Conservation (phyloP, 768 basidiomycete species). For the Auriscalpium vulgare region DNA sequence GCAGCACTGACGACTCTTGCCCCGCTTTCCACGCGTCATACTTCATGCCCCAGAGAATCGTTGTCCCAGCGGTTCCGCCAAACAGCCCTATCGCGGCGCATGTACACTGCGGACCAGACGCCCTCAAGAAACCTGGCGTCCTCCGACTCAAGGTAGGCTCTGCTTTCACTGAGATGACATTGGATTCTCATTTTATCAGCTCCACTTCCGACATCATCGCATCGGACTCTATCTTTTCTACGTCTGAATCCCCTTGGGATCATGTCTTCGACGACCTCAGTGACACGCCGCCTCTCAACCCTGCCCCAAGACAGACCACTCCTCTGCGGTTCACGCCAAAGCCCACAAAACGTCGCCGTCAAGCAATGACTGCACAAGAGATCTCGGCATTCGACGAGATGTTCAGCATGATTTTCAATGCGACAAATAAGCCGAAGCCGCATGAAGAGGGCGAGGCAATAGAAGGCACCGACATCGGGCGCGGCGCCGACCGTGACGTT, state of each 20-base stretch:
- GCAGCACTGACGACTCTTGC: too few relatives aligned
- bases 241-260: constrained; percentile 37
- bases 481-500: constrained; percentile 3
- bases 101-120: too few relatives aligned
- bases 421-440: constrained; percentile 30
- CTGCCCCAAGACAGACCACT: constrained; percentile 3
- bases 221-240: constrained; percentile 21
- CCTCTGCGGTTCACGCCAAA: background rate
- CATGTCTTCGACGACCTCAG: constrained; percentile 44
- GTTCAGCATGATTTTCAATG: constrained; percentile 64
- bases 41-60: too few relatives aligned
- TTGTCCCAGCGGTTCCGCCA: too few relatives aligned
- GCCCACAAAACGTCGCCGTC: constrained; percentile 28
- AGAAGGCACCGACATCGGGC: background rate
- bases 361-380: constrained; percentile 65
- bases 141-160: too few relatives aligned
- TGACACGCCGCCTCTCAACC: constrained; percentile 18
- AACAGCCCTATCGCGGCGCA: too few relatives aligned
- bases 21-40: too few relatives aligned
- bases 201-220: background rate
- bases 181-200: too few relatives aligned
- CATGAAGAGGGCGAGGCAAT: constrained; percentile 1
- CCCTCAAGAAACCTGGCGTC: too few relatives aligned
- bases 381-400: constrained; percentile 60
- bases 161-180: too few relatives aligned